Conservation (phyloP, 176 grass and related monocot genomes). For the Bonia amplexicaulis region DNA sequence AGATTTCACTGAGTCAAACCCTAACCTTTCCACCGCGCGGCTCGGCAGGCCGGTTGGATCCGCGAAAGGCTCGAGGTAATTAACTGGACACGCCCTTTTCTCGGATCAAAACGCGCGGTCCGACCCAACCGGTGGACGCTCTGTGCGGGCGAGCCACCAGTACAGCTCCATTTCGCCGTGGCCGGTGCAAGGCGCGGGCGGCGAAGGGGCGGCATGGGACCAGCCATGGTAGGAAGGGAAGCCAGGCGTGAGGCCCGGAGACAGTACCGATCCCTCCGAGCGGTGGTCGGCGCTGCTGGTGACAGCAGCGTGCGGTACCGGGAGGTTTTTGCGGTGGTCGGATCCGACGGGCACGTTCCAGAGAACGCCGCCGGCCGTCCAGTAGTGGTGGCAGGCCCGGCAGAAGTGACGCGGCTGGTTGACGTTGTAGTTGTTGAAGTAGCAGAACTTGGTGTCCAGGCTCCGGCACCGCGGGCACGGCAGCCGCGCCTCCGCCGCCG, state of each 20-base stretch:
- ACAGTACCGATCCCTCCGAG: background rate
- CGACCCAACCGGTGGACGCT: background rate
- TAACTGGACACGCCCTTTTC: background rate
- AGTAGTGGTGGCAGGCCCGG: constrained; percentile 82
- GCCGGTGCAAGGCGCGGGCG: background rate
- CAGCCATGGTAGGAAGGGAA: background rate
- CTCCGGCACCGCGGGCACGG: constrained; percentile 62
- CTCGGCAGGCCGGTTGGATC: background rate
- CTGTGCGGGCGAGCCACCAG: background rate
- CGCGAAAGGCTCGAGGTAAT: background rate
- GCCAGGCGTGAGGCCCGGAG: background rate
- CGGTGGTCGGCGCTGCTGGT: background rate
- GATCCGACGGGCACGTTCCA: constrained; percentile 77
- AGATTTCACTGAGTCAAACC: background rate
- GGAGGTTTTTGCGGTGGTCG: constrained; percentile 54
- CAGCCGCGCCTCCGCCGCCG: constrained; percentile 48
- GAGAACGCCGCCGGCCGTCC: constrained; percentile 79
- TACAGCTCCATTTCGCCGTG: constrained; percentile 6
- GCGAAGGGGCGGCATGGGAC: background rate
- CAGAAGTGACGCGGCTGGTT: constrained; percentile 82
- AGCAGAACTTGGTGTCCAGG: constrained; percentile 70
- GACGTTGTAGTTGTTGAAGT: constrained; percentile 82
- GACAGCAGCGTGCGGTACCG: background rate
- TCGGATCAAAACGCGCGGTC: constrained; percentile 1
- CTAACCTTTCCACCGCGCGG: background rate